phyloP scores from a whole-genome alignment of 176 grass and related monocot genomes.

The bread wheat (Triticum aestivum) region IWGSC_CS_RefSeq_v2.1 NC_057802.1:510919350-510919849 shows the following conservation, averaged over 20 bases:
- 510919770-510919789: not conserved
- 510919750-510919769: slow-evolving; percentile 9
- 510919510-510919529: not conserved
- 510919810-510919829: not conserved
- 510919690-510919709: not conserved
- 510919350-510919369: not conserved
- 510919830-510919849: not conserved
- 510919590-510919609: not conserved
- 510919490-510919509: slow-evolving; percentile 14
- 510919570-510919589: no score
- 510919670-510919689: slow-evolving; percentile 17
- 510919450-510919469: not conserved
- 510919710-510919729: slow-evolving; percentile 17
- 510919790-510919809: not conserved
- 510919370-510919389: not conserved
- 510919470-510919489: not conserved
- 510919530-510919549: not conserved
- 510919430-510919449: slow-evolving; percentile 1
- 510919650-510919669: no score
- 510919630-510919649: not conserved
- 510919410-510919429: not conserved
- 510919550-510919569: not conserved
- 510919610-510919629: not conserved
- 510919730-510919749: not conserved
- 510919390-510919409: not conserved